A percentile compares a stretch with the other conserved stretches of the same genome.
Conservation (phyloP, 805 yeast genomes). For the Priceomyces carsonii region DNA sequence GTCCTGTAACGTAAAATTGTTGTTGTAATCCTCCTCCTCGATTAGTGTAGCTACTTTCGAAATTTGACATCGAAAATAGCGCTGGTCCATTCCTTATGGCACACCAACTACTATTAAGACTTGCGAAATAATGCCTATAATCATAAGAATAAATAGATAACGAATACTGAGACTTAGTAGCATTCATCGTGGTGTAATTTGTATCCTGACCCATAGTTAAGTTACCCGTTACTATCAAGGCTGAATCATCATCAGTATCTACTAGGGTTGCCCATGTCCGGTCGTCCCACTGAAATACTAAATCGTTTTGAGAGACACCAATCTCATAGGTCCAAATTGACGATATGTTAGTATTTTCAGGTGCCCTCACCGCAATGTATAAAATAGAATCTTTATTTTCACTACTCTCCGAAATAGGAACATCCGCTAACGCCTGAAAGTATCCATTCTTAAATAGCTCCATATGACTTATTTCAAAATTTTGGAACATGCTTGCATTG, state of each 20-base stretch:
- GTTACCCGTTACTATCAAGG: conserved; percentile 63
- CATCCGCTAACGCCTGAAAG: conserved; percentile 40
- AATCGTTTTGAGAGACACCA: conserved; percentile 62
- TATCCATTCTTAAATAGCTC: conserved; percentile 32
- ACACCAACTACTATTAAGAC: conserved; percentile 63
- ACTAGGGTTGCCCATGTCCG: conserved; percentile 55
- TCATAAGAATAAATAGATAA: conserved; percentile 51
- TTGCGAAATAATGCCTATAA: conserved; percentile 32
- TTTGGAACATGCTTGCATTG: conserved; percentile 31
- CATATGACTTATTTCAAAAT: conserved; percentile 31
- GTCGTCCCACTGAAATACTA: conserved; percentile 70
- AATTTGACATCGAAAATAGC: conserved; percentile 19
- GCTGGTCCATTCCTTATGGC: conserved; percentile 62
- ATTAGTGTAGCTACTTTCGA: conserved; percentile 38
- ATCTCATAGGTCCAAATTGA: conserved; percentile 63
- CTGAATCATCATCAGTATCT: conserved; percentile 71
- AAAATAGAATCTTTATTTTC: conserved; percentile 17
- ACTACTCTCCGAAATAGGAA: conserved; percentile 18
- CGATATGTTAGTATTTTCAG: conserved; percentile 35
- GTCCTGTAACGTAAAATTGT: conserved; percentile 60
- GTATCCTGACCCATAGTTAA: conserved; percentile 25
- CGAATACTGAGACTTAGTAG: conserved; percentile 29
- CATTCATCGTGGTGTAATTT: conserved; percentile 18
- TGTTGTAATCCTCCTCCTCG: conserved; percentile 54
- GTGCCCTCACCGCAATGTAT: conserved; percentile 43